Evolutionary conservation across 2,329 filamentous ascomycete species (phyloP).

Genomic region (Botrytis tulipae): DNA sequence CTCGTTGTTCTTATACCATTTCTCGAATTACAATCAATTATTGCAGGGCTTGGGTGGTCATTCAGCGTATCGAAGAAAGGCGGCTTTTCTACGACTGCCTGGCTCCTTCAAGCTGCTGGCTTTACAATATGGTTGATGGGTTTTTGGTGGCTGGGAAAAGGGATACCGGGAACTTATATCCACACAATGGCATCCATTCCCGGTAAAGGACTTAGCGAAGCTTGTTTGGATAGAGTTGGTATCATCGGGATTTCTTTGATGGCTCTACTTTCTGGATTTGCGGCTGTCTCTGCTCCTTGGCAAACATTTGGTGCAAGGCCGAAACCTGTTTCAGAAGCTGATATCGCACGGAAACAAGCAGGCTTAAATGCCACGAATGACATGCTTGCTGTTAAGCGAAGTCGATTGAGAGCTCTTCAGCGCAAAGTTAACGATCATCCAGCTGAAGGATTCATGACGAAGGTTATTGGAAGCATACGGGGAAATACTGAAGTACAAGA

Average conservation of each 20-base stretch:
- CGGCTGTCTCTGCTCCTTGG: slow-evolving; percentile 84
- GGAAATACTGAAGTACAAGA: slow-evolving; percentile 59
- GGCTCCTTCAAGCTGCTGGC: slow-evolving; percentile 60
- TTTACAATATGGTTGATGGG: slow-evolving; percentile 67
- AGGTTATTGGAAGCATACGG: slow-evolving; percentile 69
- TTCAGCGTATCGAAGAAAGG: slow-evolving; percentile 59
- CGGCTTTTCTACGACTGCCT: slow-evolving; percentile 57
- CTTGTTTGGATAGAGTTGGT: slow-evolving; percentile 68
- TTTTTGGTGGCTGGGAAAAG: slow-evolving; percentile 74
- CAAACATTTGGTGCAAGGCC: slow-evolving; percentile 71
- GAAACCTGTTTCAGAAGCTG: slow-evolving; percentile 66
- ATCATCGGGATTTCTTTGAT: slow-evolving; percentile 84
- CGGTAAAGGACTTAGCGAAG: slow-evolving; percentile 41
- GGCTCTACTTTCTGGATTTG: slow-evolving; percentile 85
- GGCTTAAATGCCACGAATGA: slow-evolving; percentile 77
- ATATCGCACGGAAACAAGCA: slow-evolving; percentile 73
- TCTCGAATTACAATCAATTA: slow-evolving; percentile 64
- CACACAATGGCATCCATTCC: slow-evolving; percentile 46
- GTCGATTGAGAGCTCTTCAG: slow-evolving; percentile 68
- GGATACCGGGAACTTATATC: slow-evolving; percentile 55
- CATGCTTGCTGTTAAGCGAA: slow-evolving; percentile 73
- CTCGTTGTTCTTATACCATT: slow-evolving; percentile 75
- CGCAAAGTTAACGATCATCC: slow-evolving; percentile 54
- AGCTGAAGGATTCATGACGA: slow-evolving; percentile 63
- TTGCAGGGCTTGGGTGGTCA: slow-evolving; percentile 57